Conservation (phyloP, 495 filamentous ascomycete genomes). For the Penicillium mononematosum region DNA sequence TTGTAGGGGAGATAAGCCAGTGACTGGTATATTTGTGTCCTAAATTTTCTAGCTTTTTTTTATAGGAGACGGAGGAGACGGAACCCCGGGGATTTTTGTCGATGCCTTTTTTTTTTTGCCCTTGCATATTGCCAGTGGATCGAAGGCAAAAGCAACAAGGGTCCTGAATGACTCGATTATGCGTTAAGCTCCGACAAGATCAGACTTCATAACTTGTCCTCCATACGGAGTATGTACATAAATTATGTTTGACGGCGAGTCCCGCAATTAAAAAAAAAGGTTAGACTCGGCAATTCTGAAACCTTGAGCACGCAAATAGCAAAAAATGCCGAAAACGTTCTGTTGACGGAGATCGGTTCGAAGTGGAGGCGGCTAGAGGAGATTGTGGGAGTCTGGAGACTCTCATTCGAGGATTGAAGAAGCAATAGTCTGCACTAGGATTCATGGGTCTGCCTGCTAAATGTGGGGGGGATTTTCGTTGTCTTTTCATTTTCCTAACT, state of each 20-base stretch:
- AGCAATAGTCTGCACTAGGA: slow-evolving; percentile 12
- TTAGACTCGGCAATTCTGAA: slow-evolving; percentile 24
- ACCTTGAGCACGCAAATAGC: slow-evolving; percentile 11
- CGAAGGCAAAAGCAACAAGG: neutral
- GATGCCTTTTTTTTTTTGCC: neutral
- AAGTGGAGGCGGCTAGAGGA: slow-evolving; percentile 20
- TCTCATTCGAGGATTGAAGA: slow-evolving; percentile 6
- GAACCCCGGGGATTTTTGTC: neutral
- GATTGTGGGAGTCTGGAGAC: neutral
- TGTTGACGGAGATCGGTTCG: slow-evolving; percentile 24
- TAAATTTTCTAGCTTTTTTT: neutral
- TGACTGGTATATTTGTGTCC: neutral
- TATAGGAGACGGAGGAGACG: neutral
- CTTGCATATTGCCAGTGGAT: neutral
- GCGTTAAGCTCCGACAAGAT: neutral
- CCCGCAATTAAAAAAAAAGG: slow-evolving; percentile 3
- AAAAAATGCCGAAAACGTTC: slow-evolving; percentile 28
- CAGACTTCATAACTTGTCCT: neutral
- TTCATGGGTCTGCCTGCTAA: slow-evolving; percentile 4
- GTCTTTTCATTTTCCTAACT: neutral
- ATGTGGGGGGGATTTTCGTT: neutral
- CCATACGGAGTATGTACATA: neutral
- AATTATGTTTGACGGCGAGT: slow-evolving; percentile 8
- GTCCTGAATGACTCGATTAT: neutral
- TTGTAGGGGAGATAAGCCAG: neutral